Base-by-base conservation (phyloP, 1,284 basidiomycete species). In the Irpex sp. region DNA sequence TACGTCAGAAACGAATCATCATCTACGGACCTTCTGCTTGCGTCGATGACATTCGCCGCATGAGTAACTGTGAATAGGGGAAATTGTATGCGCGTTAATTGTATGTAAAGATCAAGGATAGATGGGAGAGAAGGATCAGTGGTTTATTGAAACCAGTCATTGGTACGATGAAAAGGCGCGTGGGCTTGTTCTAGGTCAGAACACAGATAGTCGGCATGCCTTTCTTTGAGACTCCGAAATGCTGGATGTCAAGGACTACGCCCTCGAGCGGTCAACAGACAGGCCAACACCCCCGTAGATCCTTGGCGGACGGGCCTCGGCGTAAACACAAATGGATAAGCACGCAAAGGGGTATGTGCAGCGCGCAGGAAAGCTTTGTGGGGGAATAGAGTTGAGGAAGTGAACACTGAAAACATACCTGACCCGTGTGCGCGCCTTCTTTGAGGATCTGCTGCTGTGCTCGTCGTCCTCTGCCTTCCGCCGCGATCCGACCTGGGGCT, bases 1-100 rank as follows among this genome's bases (percentile, higher is more conserved):
- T n/a, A 64, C 59, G 53, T 59, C 57, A 67, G 47, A 47, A 64
- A 61, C 68, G 61, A 66, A 67, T 71, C 61, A 63, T 54, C 62
- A 59, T 59, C 48, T 35, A 56, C 42, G 53, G 58, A 88, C 90
- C 82, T 91, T 91, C 74, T 92, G 90, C 71, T 92, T 92, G 63
- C 90, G 79, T 33, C 90, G 83, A 77, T 92, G 90, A 65, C 90
- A 92, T 76, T 92, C 90, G 39, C 90, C 89, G 63, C 90, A 92
- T n/a, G 90, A 91, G 67, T 91, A 92, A 72, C 90, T 91, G 68
- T 55, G 58, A 21, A 53, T 23, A 45, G n/a, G 37, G 28, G 23
- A 66, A 19, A 60, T 52, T 52, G 42, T 28, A 21, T 42, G 48
- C 33, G 37, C 53, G 52, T 54, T 6, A 16, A 42, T 54, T 36